Conservation (phyloP, 2,329 filamentous ascomycete species). For the Aspergillus alliaceus region DNA sequence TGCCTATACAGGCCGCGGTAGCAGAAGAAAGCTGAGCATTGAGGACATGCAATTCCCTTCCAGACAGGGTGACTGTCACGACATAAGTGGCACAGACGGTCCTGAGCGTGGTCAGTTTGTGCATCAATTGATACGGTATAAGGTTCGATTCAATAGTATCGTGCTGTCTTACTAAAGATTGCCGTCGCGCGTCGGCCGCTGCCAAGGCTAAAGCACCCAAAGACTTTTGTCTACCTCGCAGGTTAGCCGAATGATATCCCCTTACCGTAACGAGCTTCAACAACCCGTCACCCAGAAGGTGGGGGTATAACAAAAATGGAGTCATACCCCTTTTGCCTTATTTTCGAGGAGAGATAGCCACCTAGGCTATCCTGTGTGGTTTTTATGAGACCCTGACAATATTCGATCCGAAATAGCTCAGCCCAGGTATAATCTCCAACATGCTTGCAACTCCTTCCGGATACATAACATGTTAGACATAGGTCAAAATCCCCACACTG, state of each 20-base stretch:
- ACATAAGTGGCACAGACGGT: conserved; percentile 37
- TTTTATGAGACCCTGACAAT: conserved; percentile 24
- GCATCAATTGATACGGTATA: background rate
- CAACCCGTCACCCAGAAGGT: background rate
- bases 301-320: background rate
- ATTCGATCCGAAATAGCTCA: conserved; percentile 30
- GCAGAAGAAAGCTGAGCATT: conserved; percentile 37
- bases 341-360: background rate
- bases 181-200: conserved; percentile 24
- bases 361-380: background rate
- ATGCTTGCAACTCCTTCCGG: conserved; percentile 38
- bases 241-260: background rate
- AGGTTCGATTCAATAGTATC: background rate
- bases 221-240: conserved; percentile 10
- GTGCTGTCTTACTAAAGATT: conserved; percentile 19
- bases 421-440: conserved; percentile 32
- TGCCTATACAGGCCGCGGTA: conserved; percentile 37
- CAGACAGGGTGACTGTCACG: conserved; percentile 35
- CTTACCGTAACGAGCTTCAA: background rate
- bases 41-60: conserved; percentile 34
- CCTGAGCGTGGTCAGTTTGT: conserved; percentile 18
- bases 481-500: conserved; percentile 38
- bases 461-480: conserved; percentile 36
- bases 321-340: conserved; percentile 7
- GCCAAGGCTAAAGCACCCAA: conserved; percentile 24